Evolutionary conservation across 768 basidiomycete genomes (phyloP).

Genomic region (Mycena albidolilacea): DNA sequence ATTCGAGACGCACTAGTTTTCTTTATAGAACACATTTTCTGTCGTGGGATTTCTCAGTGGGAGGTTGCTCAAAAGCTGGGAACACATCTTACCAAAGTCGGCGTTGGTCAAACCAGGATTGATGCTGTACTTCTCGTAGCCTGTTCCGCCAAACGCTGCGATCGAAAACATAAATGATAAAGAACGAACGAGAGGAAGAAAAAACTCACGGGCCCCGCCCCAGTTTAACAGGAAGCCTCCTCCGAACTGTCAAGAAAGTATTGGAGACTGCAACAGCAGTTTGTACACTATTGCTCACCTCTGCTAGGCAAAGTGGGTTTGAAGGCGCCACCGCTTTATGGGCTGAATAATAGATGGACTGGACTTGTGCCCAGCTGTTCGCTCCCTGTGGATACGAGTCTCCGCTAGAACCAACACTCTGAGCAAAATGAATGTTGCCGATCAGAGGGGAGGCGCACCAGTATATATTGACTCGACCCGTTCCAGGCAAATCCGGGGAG

Average conservation of each 20-base stretch:
- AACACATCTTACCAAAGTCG: constrained; percentile 52
- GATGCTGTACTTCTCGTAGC: constrained; percentile 65
- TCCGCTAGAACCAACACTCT: constrained; percentile 49
- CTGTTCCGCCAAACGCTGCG: constrained; percentile 51
- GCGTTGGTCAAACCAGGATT: constrained; percentile 57
- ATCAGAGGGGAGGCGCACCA: constrained; percentile 48
- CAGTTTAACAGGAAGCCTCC: constrained; percentile 64
- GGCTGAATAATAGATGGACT: constrained; percentile 62
- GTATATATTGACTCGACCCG: constrained; percentile 63
- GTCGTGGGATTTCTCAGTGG: constrained; percentile 1
- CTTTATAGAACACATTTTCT: constrained; percentile 70
- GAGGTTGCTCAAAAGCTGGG: background rate
- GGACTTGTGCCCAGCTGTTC: constrained; percentile 65
- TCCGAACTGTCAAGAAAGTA: constrained; percentile 54
- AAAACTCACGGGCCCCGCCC: constrained; percentile 49
- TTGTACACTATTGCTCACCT: constrained; percentile 47
- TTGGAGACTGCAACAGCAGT: background rate
- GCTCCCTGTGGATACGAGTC: constrained; percentile 68
- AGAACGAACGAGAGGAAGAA: too few relatives aligned
- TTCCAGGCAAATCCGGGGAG: constrained; percentile 62
- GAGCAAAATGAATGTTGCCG: background rate
- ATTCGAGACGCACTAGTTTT: constrained; percentile 58
- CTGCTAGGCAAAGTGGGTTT: constrained; percentile 66
- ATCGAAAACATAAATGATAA: too few relatives aligned
- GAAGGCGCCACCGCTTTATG: constrained; percentile 60